Evolutionary conservation across 257 asterid genomes (phyloP).

Genomic region (Verbascum thapsus): DNA sequence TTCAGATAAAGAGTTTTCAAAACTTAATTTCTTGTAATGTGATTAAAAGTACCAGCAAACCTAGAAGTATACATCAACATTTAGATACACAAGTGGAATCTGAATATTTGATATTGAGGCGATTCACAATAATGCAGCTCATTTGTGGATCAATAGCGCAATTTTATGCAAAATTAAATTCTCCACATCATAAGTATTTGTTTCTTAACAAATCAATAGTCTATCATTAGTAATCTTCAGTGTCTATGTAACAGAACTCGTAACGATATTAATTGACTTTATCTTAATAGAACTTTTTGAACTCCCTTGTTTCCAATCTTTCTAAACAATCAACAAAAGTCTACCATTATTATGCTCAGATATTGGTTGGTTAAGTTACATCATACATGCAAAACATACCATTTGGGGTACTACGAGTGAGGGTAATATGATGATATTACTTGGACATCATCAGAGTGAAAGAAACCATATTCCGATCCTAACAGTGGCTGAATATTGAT

Average conservation of each 20-base stretch:
- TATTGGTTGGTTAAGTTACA: slow-evolving; percentile 9
- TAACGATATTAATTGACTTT: neutral
- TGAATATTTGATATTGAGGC: neutral
- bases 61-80: neutral
- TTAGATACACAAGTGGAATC: neutral
- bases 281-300: neutral
- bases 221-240: neutral
- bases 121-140: neutral
- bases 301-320: slow-evolving; percentile 6
- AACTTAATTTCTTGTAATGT: neutral
- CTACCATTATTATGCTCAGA: slow-evolving; percentile 14
- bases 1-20: too few relatives aligned
- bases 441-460: slow-evolving; percentile 9
- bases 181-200: neutral
- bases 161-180: neutral
- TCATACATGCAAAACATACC: slow-evolving; percentile 7
- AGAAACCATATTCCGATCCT: neutral
- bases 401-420: neutral
- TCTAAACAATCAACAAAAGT: slow-evolving; percentile 11
- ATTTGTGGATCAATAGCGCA: neutral
- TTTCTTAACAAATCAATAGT: neutral
- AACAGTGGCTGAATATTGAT: slow-evolving; percentile 1
- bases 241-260: slow-evolving; percentile 2
- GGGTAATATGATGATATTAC: slow-evolving; percentile 1
- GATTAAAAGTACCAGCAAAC: neutral